A percentile compares a stretch with the other conserved stretches of the same genome.
Evolutionary conservation across 305 asterid species (phyloP).

Genomic region (Euphrasia arctica): DNA sequence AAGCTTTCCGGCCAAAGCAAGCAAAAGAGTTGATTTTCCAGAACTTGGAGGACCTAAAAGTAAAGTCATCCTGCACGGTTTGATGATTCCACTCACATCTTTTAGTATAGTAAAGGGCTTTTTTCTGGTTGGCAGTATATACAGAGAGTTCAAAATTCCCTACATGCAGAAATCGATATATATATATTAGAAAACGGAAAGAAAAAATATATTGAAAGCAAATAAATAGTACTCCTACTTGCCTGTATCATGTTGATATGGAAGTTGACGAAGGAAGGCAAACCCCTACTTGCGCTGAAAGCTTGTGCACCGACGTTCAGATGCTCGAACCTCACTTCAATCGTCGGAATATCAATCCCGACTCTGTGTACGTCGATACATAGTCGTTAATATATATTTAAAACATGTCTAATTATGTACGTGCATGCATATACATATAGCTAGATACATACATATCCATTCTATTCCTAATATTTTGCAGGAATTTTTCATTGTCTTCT

Average conservation of each 20-base stretch:
- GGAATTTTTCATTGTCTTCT: slow-evolving; percentile 62
- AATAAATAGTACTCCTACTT: too few relatives aligned
- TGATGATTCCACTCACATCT: slow-evolving; percentile 51
- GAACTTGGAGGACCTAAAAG: slow-evolving; percentile 64
- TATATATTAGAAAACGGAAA: not conserved
- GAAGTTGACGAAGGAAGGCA: slow-evolving; percentile 64
- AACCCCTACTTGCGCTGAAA: slow-evolving; percentile 42
- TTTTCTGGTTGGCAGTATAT: slow-evolving; percentile 37
- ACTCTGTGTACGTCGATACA: not conserved
- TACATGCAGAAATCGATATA: not conserved
- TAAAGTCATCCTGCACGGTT: slow-evolving; percentile 53
- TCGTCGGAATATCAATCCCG: slow-evolving; percentile 51
- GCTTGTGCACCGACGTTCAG: slow-evolving; percentile 52
- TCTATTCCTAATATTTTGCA: slow-evolving; percentile 52
- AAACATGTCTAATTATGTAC: too few relatives aligned
- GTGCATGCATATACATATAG: too few relatives aligned
- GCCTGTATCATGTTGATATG: slow-evolving; percentile 53
- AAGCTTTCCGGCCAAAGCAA: slow-evolving; percentile 14
- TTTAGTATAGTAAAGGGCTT: slow-evolving; percentile 47
- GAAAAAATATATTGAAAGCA: not conserved
- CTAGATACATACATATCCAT: slow-evolving; percentile 40
- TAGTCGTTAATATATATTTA: not conserved
- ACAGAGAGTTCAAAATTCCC: slow-evolving; percentile 41
- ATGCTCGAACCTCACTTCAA: slow-evolving; percentile 24
- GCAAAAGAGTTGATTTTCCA: slow-evolving; percentile 46